Conservation (phyloP, 768 basidiomycete genomes). For the Trametes coccinea region DNA sequence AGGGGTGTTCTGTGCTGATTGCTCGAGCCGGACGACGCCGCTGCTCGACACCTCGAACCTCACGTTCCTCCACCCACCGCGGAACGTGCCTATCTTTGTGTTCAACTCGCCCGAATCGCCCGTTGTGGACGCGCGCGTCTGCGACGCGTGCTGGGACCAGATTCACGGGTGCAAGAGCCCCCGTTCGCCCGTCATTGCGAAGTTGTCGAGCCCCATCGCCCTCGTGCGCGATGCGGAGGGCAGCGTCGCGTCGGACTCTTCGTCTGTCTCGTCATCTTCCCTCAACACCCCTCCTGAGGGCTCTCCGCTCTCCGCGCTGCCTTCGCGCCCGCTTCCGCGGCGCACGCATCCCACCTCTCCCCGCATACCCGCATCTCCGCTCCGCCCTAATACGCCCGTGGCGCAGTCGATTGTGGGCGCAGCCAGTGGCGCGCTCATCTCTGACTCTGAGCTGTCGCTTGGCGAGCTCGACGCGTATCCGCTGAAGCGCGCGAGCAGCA, state of each 20-base stretch:
- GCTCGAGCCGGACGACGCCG: constrained; percentile 57
- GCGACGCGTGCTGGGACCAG: constrained; percentile 76
- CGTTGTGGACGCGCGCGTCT: constrained; percentile 61
- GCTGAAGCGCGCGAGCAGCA: constrained; percentile 58
- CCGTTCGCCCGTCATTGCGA: constrained; percentile 41
- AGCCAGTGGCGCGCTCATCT: constrained; percentile 1
- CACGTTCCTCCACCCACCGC: constrained; percentile 69
- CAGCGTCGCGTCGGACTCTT: constrained; percentile 18
- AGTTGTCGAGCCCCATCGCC: constrained; percentile 18
- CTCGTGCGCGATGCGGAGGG: constrained; percentile 18
- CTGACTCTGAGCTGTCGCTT: constrained; percentile 21
- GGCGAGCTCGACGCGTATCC: constrained; percentile 79
- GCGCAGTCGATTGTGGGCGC: constrained; percentile 19
- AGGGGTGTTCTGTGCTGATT: constrained; percentile 69
- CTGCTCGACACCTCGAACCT: constrained; percentile 76
- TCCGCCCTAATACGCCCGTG: constrained; percentile 28
- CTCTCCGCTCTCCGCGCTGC: constrained; percentile 14
- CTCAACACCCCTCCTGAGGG: constrained; percentile 33
- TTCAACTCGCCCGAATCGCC: constrained; percentile 65
- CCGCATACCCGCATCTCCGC: constrained; percentile 32
- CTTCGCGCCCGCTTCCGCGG: constrained; percentile 19
- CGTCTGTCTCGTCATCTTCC: constrained; percentile 36
- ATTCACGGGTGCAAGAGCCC: constrained; percentile 56
- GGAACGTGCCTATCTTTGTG: constrained; percentile 55
- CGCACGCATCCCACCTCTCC: constrained; percentile 39